phyloP scores from a whole-genome alignment of 139 green algal genomes.

The Tetradesmus obliquus region DNA sequence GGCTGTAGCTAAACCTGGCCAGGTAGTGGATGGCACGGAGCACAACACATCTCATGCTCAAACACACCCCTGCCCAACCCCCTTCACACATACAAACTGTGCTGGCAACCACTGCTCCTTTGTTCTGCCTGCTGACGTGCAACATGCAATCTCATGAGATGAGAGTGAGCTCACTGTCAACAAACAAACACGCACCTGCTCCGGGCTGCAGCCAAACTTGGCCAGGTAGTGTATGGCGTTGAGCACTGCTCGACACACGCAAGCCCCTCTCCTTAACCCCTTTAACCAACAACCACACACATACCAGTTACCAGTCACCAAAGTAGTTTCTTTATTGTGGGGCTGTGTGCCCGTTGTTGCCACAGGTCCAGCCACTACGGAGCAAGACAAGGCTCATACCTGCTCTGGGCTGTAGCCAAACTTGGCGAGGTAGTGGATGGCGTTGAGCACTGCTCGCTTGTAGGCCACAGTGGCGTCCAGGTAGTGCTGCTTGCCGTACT shows the following conservation, averaged over 20 bases:
- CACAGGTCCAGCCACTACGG: too few relatives aligned
- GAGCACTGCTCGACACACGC: slow-evolving; percentile 63
- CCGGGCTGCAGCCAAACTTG: slow-evolving; percentile 76
- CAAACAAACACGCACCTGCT: slow-evolving; percentile 54
- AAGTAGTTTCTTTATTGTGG: too few relatives aligned
- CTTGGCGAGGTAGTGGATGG: slow-evolving; percentile 83
- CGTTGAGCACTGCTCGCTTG: slow-evolving; percentile 84
- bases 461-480: slow-evolving; percentile 81
- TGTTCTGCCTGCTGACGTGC: too few relatives aligned
- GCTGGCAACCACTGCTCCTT: too few relatives aligned
- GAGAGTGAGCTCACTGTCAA: too few relatives aligned
- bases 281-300: too few relatives aligned
- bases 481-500: slow-evolving; percentile 80
- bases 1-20: slow-evolving; percentile 67
- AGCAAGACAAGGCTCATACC: slow-evolving; percentile 27
- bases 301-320: too few relatives aligned
- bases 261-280: background rate
- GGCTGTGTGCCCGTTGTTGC: too few relatives aligned
- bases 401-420: slow-evolving; percentile 80
- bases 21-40: slow-evolving; percentile 83
- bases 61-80: too few relatives aligned
- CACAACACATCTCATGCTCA: slow-evolving; percentile 53
- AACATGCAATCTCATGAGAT: too few relatives aligned
- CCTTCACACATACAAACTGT: too few relatives aligned
- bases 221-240: slow-evolving; percentile 82